A percentile compares a stretch with the other conserved stretches of the same genome.
These are phyloP conservation scores for Clohesyomyces aquaticus DNA, from an alignment of 495 filamentous ascomycete species.

Conservation along the genomic window DNA sequence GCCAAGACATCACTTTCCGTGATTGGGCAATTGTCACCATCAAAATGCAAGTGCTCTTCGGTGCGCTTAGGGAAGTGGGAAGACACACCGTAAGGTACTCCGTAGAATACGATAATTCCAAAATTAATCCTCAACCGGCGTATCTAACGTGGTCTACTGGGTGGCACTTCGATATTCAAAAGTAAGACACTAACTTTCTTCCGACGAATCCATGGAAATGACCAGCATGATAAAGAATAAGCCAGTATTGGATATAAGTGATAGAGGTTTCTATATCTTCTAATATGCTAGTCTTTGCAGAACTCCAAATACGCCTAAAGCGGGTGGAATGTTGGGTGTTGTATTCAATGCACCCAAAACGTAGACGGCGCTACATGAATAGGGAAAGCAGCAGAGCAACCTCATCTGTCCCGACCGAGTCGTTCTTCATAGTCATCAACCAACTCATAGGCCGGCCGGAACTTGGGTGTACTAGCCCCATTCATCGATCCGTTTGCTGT, in stretches of 20 bases:
- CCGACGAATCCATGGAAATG: too few relatives aligned
- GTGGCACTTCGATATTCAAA: too few relatives aligned
- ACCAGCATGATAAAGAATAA: too few relatives aligned
- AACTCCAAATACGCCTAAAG: neutral
- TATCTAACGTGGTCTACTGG: too few relatives aligned
- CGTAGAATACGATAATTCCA: too few relatives aligned
- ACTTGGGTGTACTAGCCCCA: conserved; percentile 48
- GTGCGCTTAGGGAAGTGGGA: too few relatives aligned
- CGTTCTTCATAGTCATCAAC: conserved; percentile 83
- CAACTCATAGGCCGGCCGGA: conserved; percentile 85
- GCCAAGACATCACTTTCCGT: neutral
- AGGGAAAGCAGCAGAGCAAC: neutral
- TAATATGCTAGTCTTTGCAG: neutral
- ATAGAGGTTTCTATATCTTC: neutral
- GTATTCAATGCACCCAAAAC: neutral
- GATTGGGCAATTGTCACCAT: conserved; percentile 4
- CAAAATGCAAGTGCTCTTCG: too few relatives aligned
- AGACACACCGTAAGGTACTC: too few relatives aligned
- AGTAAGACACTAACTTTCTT: too few relatives aligned
- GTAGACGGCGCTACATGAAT: neutral
- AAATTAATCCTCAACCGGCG: too few relatives aligned
- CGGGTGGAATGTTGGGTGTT: neutral
- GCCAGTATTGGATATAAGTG: too few relatives aligned
- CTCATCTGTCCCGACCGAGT: conserved; percentile 66
- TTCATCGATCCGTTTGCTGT: conserved; percentile 26